phyloP scores from a whole-genome alignment of 2,329 filamentous ascomycete genomes.

The Penicillium aurantiogriseum region DNA sequence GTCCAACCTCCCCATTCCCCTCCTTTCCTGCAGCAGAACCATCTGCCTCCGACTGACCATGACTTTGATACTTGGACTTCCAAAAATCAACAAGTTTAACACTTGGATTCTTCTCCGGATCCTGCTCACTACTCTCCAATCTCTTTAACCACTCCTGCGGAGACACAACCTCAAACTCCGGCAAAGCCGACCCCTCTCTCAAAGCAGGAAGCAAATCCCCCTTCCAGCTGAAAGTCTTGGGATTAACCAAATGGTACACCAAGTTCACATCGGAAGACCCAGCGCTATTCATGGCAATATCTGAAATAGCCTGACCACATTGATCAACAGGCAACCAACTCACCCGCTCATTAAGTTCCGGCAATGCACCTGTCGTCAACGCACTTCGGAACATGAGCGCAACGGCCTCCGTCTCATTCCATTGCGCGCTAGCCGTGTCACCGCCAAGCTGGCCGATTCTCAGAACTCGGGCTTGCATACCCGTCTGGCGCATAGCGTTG shows the following conservation, averaged over 20 bases:
- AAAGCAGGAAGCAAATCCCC: constrained; percentile 36
- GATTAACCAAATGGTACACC: constrained; percentile 57
- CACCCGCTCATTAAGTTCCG: constrained; percentile 45
- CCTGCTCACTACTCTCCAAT: constrained; percentile 46
- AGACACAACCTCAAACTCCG: constrained; percentile 35
- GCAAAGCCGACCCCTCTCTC: constrained; percentile 23
- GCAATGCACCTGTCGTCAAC: constrained; percentile 46
- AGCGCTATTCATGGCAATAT: constrained; percentile 31
- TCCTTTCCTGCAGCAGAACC: not conserved
- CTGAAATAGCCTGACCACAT: constrained; percentile 34
- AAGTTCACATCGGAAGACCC: constrained; percentile 20
- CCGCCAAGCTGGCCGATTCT: constrained; percentile 40
- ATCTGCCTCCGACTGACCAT: not conserved
- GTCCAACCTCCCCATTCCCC: not conserved
- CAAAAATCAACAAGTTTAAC: constrained; percentile 57
- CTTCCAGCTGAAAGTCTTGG: constrained; percentile 39
- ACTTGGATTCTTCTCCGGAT: constrained; percentile 52
- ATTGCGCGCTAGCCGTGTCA: constrained; percentile 28
- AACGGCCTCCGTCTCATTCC: constrained; percentile 42
- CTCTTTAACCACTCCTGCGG: constrained; percentile 35
- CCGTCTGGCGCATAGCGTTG: constrained; percentile 27
- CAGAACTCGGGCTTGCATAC: constrained; percentile 32
- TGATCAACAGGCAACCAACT: constrained; percentile 49
- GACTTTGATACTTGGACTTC: constrained; percentile 46
- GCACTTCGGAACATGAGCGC: constrained; percentile 53